Base-by-base conservation (phyloP, 2,329 filamentous ascomycete genomes). In the Alternaria arbusti region DNA sequence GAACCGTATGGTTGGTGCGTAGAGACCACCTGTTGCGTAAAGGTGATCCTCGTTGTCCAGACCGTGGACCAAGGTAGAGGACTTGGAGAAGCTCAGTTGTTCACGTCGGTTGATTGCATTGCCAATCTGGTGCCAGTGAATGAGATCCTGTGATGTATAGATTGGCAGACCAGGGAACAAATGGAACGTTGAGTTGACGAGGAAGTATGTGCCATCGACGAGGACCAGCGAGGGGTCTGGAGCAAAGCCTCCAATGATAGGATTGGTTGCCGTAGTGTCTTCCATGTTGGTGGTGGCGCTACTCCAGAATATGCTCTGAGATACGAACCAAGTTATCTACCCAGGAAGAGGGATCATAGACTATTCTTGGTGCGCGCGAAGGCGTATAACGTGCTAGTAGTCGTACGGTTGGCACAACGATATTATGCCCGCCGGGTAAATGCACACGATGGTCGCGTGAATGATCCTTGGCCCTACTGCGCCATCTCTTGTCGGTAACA, bases 81-180 rank as follows among this genome's bases (percentile, higher is more conserved):
- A 76, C 0, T 83, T 83, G 10, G 82, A 75, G 62, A 86, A 75
- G 54, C 84, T 79, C 11, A 86, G 76, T 69, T 86, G 84, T 32
- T 76, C 80, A 23, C 75, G 74, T 20, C 83, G 76, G 11, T 81
- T 85, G 47, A 86, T 79, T 1, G 82, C 84, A 70, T 86, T 84
- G 15, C 69, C 64, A 10, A 69, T 69, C 15, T 82, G 78, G 57
- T 82, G 83, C 85, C 85, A 87, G 63, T 84, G 80, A 12, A 80
- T 61, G 3, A 87, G 70, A 66, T 87, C 84, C 45, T 78, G 79
- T 4, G 82, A 85, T 3, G 82, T 82, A 64, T 86, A 83, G 28
- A 87, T 79, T 0, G 84, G 84, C 3, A 86, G 70, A 1, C 84
- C 84, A 0, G 85, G 85, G 65, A 85, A 86, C 0, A 81, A 74